These are phyloP conservation scores for Mrakia blollopis DNA, from an alignment of 768 basidiomycete species.

Conservation along the genomic window DNA sequence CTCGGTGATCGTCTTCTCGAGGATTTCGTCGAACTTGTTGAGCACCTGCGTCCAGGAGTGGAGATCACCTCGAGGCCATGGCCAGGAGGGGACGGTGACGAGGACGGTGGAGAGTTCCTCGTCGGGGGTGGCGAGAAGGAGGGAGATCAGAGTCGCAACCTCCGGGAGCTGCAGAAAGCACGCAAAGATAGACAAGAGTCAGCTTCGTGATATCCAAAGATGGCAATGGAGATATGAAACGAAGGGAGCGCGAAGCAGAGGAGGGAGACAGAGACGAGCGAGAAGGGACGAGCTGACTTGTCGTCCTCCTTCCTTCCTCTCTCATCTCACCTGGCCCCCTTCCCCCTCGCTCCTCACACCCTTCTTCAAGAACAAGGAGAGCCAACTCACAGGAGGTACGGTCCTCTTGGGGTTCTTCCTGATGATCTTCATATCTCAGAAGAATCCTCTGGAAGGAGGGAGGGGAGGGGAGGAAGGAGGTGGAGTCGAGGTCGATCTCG, in stretches of 20 bases:
- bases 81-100: conserved; percentile 57
- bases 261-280: not conserved
- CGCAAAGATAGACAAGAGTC: not conserved
- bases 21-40: conserved; percentile 86
- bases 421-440: not conserved
- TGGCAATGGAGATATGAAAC: not conserved
- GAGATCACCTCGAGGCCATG: conserved; percentile 92
- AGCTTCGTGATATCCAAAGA: not conserved
- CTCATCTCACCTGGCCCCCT: not conserved
- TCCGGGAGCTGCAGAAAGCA: conserved; percentile 37
- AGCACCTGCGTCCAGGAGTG: conserved; percentile 94
- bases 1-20: conserved; percentile 73
- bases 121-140: conserved; percentile 60
- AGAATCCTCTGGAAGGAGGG: not conserved
- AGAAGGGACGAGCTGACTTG: not conserved
- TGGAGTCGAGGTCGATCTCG: not conserved
- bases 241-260: not conserved
- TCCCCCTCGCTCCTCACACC: not conserved
- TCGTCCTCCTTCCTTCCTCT: not conserved
- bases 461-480: not conserved
- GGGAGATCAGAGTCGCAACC: conserved; percentile 70
- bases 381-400: not conserved
- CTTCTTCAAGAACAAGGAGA: not conserved
- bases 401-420: conserved; percentile 4
- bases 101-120: conserved; percentile 62